Conservation (phyloP, 1,284 basidiomycete species). For the Veloporphyrellus conicus region DNA sequence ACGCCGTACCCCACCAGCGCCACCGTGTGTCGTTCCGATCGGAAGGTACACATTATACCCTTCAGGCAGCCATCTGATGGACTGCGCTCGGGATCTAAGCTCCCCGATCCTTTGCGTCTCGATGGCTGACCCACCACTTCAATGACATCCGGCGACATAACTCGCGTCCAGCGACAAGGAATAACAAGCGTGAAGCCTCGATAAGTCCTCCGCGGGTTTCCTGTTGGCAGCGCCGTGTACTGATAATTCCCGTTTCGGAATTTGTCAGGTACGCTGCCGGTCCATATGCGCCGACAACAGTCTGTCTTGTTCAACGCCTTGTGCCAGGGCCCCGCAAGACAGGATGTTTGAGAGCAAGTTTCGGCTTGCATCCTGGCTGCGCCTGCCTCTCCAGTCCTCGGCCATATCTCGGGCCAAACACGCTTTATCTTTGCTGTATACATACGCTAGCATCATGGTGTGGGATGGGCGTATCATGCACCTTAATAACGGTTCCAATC, state of each 20-base stretch:
- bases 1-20: constrained; percentile 23
- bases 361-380: background rate
- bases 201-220: constrained; percentile 26
- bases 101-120: constrained; percentile 12
- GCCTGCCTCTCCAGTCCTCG: background rate
- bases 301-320: background rate
- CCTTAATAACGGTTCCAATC: background rate
- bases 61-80: constrained; percentile 20
- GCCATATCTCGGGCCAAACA: background rate
- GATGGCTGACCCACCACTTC: constrained; percentile 1
- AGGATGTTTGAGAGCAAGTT: background rate
- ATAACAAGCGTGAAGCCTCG: constrained; percentile 5
- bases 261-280: constrained; percentile 3
- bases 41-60: constrained; percentile 14
- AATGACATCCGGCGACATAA: background rate
- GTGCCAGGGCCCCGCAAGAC: background rate
- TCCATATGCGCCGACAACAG: background rate
- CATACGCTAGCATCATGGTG: background rate
- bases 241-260: constrained; percentile 15
- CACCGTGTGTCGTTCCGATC: constrained; percentile 12
- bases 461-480: background rate
- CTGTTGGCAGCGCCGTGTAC: constrained; percentile 14
- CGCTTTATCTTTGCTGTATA: too few relatives aligned
- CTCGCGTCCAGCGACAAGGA: constrained; percentile 5
- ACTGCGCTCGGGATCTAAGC: constrained; percentile 18